Conservation (phyloP, 768 basidiomycete species). For the Termitomyces sp. region DNA sequence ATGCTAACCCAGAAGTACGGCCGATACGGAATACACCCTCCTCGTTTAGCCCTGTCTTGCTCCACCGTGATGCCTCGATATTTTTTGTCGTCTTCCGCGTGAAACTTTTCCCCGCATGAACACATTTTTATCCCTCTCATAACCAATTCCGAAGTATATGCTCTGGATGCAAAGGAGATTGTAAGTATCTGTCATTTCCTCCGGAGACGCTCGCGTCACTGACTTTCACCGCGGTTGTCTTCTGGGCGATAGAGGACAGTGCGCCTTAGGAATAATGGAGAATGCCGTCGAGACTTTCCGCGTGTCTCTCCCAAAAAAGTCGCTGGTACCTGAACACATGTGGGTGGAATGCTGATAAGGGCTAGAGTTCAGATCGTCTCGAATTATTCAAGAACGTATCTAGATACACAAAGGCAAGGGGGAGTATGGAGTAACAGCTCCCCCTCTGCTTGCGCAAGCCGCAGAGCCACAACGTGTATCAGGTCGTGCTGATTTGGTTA, state of each 20-base stretch:
- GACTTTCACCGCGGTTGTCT: not conserved
- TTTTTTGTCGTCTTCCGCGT: not conserved
- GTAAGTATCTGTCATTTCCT: not conserved
- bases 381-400: too few relatives aligned
- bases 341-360: not conserved
- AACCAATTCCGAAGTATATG: not conserved
- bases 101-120: too few relatives aligned
- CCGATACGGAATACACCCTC: too few relatives aligned
- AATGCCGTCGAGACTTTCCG: not conserved
- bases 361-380: too few relatives aligned
- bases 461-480: too few relatives aligned
- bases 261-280: not conserved
- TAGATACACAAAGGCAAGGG: too few relatives aligned
- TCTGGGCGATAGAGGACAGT: not conserved
- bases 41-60: not conserved
- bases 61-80: not conserved
- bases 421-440: too few relatives aligned
- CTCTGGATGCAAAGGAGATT: not conserved
- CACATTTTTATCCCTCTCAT: too few relatives aligned
- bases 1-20: not conserved
- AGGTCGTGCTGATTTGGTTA: too few relatives aligned
- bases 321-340: too few relatives aligned
- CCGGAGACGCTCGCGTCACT: not conserved
- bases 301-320: not conserved
- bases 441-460: too few relatives aligned